Percentiles rank a stretch among this genome's conserved stretches.
Evolutionary conservation across 257 asterid species (phyloP).

Genomic region (Gynochthodes officinalis): DNA sequence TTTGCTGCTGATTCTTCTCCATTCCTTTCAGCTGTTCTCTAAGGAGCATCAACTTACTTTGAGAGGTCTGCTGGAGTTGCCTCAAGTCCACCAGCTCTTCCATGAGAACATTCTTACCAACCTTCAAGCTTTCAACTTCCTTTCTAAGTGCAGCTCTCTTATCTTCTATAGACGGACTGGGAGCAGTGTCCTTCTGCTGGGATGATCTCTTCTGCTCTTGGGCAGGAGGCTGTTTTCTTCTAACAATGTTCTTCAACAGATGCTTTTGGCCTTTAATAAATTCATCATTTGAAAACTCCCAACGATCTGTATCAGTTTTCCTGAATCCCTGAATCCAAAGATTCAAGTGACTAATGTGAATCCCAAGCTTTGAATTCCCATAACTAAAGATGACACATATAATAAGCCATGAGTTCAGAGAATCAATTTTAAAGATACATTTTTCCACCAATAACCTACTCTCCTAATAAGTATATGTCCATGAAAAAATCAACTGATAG

Average conservation of each 20-base stretch:
- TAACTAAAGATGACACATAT: not conserved
- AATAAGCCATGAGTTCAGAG: not conserved
- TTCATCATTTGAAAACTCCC: conserved; percentile 81
- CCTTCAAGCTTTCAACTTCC: conserved; percentile 76
- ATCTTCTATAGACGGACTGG: conserved; percentile 45
- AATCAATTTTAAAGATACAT: not conserved
- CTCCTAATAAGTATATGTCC: not conserved
- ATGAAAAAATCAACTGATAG: not conserved
- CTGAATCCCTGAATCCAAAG: conserved; percentile 69
- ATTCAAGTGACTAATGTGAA: not conserved
- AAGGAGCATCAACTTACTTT: conserved; percentile 55
- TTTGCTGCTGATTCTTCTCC: conserved; percentile 91
- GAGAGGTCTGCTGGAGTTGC: conserved; percentile 68
- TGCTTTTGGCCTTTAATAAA: conserved; percentile 82
- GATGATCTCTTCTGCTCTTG: conserved; percentile 40
- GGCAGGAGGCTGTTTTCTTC: conserved; percentile 63
- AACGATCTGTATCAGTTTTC: conserved; percentile 80
- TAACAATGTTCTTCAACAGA: conserved; percentile 65
- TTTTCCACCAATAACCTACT: not conserved
- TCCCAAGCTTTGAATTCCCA: not conserved
- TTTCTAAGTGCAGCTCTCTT: conserved; percentile 49
- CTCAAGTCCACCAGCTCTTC: conserved; percentile 65
- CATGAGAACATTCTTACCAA: conserved; percentile 50
- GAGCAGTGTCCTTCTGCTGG: conserved; percentile 33
- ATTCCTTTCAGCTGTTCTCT: conserved; percentile 68